Evolutionary conservation across 352 stramenopile genomes (phyloP), one percentile per base, ranked within the genome.

Genomic region (Phytophthora nicotianae): DNA sequence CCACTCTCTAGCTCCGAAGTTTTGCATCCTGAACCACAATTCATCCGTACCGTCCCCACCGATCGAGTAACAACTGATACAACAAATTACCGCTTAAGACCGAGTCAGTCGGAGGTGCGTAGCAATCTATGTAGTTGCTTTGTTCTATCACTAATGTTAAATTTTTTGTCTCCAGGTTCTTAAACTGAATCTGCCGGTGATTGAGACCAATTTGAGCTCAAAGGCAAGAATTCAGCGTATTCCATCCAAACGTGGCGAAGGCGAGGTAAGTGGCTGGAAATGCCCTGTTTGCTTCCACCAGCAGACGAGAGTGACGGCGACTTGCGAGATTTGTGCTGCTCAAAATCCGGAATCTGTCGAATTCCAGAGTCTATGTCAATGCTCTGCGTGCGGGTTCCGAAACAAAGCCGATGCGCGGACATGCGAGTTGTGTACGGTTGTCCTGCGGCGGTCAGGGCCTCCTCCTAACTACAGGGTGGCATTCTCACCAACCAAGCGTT

Each of bases 291-390:
- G 86, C 42, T 83, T 90, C 26, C 83, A 90, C 57, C 79, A 67
- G 5, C 86, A 94, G 52, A 89, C 74, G 20, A 76, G 62, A 37
- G 23, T 62, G 0, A 83, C 72, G 0, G 23, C 59, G 1, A 68
- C 58, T 16, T 94, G 86, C 35, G 81, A 93, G 63, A 92, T 94
- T 42, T 94, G 86, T 51, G 83, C 81, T 16, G 70, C 86, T 16
- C 74, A 90, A 38, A 88, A 94, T 48, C 81, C 85, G 14, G 66
- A 76, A 8, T 86, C 75, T 2, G 64, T 80, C 2, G 69, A 80
- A 23, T 78, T 79, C 46, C 69, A 83, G 46, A 74, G 70, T 50
- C 57, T 88, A 3, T 51, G 86, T 17, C 82, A 90, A 40, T 94
- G 83, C 54, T 61, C 60, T n/a, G 70, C 77, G 5, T 94, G 86